Evolutionary conservation across 1,284 basidiomycete species (phyloP).

Genomic region (Fereydounia khargensis): DNA sequence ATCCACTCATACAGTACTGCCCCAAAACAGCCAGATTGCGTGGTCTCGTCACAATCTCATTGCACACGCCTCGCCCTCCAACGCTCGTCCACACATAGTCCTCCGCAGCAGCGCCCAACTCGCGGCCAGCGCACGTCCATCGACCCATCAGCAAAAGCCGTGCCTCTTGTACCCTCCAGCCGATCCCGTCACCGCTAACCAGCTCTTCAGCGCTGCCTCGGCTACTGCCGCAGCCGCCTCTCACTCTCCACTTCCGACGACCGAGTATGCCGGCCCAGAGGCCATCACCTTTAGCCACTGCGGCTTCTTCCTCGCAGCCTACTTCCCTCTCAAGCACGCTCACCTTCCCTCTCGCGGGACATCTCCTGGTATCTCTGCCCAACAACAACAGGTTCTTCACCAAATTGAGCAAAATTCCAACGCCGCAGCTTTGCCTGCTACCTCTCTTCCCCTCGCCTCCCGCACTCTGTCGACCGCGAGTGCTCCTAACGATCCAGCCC

Average conservation of each 20-base stretch:
- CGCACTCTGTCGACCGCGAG: too few relatives aligned
- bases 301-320: constrained; percentile 28
- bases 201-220: constrained; percentile 1
- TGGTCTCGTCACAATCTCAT: constrained; percentile 26
- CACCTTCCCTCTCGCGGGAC: too few relatives aligned
- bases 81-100: constrained; percentile 5
- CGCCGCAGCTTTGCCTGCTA: neutral
- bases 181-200: constrained; percentile 12
- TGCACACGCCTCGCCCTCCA: constrained; percentile 10
- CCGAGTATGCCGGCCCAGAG: constrained; percentile 11
- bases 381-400: neutral
- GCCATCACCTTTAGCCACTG: constrained; percentile 31
- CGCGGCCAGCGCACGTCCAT: too few relatives aligned
- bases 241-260: neutral
- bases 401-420: neutral
- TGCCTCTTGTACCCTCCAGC: neutral
- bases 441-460: too few relatives aligned
- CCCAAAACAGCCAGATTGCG: too few relatives aligned
- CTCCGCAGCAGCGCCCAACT: constrained; percentile 10
- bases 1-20: too few relatives aligned
- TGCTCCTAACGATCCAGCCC: too few relatives aligned
- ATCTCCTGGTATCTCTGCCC: neutral
- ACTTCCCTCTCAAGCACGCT: constrained; percentile 7
- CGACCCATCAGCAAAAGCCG: neutral
- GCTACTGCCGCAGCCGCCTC: constrained; percentile 2